These are phyloP conservation scores for Aspergillus sp. DNA, from an alignment of 2,329 filamentous ascomycete species.

Conservation along the genomic window DNA sequence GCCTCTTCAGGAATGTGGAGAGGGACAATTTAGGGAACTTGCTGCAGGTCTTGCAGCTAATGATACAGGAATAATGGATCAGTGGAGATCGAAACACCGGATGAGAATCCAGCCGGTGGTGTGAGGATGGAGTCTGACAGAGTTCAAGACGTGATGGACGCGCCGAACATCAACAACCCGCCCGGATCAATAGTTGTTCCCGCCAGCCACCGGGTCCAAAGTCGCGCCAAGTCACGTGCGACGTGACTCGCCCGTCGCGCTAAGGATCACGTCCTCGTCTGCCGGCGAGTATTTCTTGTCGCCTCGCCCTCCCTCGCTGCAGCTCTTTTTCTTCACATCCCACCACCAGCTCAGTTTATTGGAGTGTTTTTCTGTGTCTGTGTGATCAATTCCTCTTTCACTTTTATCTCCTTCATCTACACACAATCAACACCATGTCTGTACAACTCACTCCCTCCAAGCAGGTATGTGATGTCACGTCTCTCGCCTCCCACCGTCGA, in stretches of 20 bases:
- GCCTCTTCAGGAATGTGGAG: conserved; percentile 4
- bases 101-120: conserved; percentile 18
- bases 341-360: conserved; percentile 20
- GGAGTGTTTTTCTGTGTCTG: conserved; percentile 24
- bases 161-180: conserved; percentile 6
- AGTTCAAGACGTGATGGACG: conserved; percentile 4
- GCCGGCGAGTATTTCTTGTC: conserved; percentile 36
- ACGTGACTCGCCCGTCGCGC: conserved; percentile 44
- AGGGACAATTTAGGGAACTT: not conserved
- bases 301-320: conserved; percentile 24
- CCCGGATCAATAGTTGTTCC: conserved; percentile 12
- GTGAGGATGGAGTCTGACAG: conserved; percentile 12
- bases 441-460: conserved; percentile 74
- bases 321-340: conserved; percentile 29
- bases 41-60: not conserved
- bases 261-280: conserved; percentile 37
- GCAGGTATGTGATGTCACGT: conserved; percentile 59
- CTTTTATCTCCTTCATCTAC: not conserved
- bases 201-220: conserved; percentile 21
- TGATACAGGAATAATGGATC: conserved; percentile 3
- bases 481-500: conserved; percentile 33
- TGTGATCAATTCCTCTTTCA: conserved; percentile 19
- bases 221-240: conserved; percentile 41
- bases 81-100: conserved; percentile 21
- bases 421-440: conserved; percentile 61